phyloP scores from a whole-genome alignment of 306 rosid species.

The Herpetospermum pedunculosum region DNA sequence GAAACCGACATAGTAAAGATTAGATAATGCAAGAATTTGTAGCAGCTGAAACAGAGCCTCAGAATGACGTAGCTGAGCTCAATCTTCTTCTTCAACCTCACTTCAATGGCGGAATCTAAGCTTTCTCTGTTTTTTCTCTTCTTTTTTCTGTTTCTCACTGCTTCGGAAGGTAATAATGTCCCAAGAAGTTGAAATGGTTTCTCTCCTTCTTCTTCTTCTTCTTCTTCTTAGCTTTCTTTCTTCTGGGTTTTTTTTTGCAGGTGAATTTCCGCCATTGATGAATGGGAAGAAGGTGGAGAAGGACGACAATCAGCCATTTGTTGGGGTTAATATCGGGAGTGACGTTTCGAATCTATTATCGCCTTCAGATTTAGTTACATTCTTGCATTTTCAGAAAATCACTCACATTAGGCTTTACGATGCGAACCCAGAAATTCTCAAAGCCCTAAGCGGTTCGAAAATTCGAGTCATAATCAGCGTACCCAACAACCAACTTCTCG shows the following conservation, averaged over 20 bases:
- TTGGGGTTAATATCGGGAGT: constrained; percentile 71
- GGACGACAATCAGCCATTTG: constrained; percentile 39
- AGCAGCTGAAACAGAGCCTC: constrained; percentile 36
- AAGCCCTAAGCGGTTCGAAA: constrained; percentile 40
- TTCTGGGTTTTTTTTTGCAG: constrained; percentile 18
- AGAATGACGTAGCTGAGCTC: constrained; percentile 38
- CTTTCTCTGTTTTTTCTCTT: constrained; percentile 8
- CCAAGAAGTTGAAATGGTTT: neutral
- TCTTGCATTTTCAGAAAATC: constrained; percentile 53
- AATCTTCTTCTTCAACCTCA: constrained; percentile 20
- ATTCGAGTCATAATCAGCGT: constrained; percentile 58
- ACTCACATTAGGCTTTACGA: constrained; percentile 67
- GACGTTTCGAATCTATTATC: constrained; percentile 56
- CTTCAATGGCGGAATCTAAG: constrained; percentile 46
- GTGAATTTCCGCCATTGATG: constrained; percentile 5
- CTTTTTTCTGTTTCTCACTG: constrained; percentile 8
- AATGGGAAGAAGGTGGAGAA: constrained; percentile 17
- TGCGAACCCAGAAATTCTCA: constrained; percentile 57
- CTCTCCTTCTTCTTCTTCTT: neutral
- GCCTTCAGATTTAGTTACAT: constrained; percentile 35
- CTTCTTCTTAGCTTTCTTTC: neutral
- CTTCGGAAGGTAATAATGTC: constrained; percentile 24
- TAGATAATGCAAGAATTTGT: constrained; percentile 67
- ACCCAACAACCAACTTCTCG: constrained; percentile 83
- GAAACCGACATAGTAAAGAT: constrained; percentile 1